A percentile compares a stretch with the other conserved stretches of the same genome.
These are phyloP conservation scores for Miscanthus sacchariflorus DNA, from an alignment of 202 grass and related monocot species.

Conservation along the genomic window DNA sequence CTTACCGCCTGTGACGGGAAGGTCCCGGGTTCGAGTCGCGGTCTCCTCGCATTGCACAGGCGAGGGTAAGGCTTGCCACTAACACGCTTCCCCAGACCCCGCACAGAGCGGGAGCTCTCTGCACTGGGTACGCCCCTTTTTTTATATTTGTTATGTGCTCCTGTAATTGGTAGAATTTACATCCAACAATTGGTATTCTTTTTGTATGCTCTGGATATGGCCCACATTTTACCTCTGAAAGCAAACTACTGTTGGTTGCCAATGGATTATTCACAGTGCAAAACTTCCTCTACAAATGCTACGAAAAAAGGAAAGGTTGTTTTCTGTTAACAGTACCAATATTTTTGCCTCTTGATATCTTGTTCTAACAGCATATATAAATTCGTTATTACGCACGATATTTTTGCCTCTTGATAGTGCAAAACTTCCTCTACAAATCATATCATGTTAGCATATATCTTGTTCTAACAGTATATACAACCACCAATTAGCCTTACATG, in stretches of 20 bases:
- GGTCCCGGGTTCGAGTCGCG: no score
- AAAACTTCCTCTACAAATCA: no score
- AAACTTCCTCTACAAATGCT: constrained; percentile 58
- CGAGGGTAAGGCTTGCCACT: no score
- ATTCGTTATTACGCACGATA: not conserved
- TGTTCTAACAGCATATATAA: not conserved
- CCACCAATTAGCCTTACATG: not conserved
- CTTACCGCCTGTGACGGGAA: no score
- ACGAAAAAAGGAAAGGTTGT: constrained; percentile 58
- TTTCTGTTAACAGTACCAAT: constrained; percentile 14
- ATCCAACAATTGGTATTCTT: constrained; percentile 8
- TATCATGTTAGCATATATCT: not conserved
- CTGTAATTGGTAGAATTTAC: constrained; percentile 1
- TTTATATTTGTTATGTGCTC: not conserved
- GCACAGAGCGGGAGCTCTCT: no score
- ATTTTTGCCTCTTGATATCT: constrained; percentile 35
- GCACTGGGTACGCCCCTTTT: no score
- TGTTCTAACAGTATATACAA: not conserved
- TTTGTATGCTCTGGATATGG: constrained; percentile 49
- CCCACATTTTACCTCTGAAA: constrained; percentile 53
- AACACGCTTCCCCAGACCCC: no score
- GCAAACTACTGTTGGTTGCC: constrained; percentile 50
- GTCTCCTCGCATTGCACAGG: no score
- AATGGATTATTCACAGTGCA: constrained; percentile 44
- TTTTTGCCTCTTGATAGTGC: no score